Evolutionary conservation across 345 rosid genomes (phyloP).

Genomic region (Xanthoceras sorbifolium): DNA sequence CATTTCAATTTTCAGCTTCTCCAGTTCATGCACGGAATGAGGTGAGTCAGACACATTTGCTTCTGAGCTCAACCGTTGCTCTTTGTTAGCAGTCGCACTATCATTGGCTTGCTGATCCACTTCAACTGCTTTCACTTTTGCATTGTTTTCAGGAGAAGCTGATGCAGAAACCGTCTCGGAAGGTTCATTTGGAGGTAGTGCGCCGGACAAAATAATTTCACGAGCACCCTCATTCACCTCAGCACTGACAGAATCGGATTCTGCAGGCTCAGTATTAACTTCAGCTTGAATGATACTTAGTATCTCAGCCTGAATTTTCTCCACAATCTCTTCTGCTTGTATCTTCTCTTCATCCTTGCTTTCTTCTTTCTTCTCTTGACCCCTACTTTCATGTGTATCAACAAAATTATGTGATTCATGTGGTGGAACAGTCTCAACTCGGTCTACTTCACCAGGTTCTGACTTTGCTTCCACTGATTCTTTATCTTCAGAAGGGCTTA

Average conservation of each 20-base stretch:
- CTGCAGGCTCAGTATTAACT: slow-evolving; percentile 38
- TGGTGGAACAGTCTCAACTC: slow-evolving; percentile 33
- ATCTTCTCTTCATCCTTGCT: slow-evolving; percentile 24
- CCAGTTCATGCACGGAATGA: slow-evolving; percentile 58
- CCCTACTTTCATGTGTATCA: slow-evolving; percentile 38
- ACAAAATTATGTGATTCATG: slow-evolving; percentile 37
- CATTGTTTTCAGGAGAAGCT: slow-evolving; percentile 36
- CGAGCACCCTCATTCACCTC: slow-evolving; percentile 38
- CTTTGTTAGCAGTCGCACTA: slow-evolving; percentile 38
- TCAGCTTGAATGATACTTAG: slow-evolving; percentile 35
- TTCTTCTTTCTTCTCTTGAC: slow-evolving; percentile 34
- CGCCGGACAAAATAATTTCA: slow-evolving; percentile 38
- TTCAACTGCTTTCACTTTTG: slow-evolving; percentile 29
- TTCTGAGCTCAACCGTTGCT: slow-evolving; percentile 46
- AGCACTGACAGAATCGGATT: slow-evolving; percentile 27
- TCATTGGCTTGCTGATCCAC: slow-evolving; percentile 40
- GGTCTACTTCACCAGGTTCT: slow-evolving; percentile 38
- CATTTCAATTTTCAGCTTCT: slow-evolving; percentile 81
- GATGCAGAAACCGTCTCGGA: slow-evolving; percentile 44
- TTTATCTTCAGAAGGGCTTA: slow-evolving; percentile 35
- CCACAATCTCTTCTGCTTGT: slow-evolving; percentile 39
- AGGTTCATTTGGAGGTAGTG: slow-evolving; percentile 45
- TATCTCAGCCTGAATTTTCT: slow-evolving; percentile 42
- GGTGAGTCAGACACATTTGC: slow-evolving; percentile 42
- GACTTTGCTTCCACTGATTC: slow-evolving; percentile 41